Evolutionary conservation across 108 stramenopile species (phyloP), one percentile per base, ranked within the genome.

Genomic region (Epithemia pelagica): DNA sequence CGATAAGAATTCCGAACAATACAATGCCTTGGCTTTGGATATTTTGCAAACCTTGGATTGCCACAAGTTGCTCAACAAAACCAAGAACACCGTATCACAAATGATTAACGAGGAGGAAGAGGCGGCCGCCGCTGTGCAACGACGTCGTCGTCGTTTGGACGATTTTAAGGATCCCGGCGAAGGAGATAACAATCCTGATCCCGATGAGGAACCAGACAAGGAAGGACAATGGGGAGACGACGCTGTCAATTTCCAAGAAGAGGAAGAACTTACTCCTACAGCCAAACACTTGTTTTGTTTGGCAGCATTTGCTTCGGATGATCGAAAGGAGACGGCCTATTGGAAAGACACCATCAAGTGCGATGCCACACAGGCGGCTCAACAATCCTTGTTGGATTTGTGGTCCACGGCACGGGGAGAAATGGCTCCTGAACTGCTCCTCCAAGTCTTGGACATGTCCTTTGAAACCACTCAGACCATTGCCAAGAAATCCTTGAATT

Each of bases 1-100:
- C 61, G 61, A 61, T 27, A 27, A 28, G 29, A 61, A 61, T 27
- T n/a, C 29, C 15, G 73, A 81, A 15, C 31, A 51, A 0, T 66
- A 65, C 57, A 87, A 90, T 80, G 85, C 88, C 64, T 68, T 87
- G 53, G 88, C 88, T 0, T 60, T 77, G 65, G 88, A 90, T 72
- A 79, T 90, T 27, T 64, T 80, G 1, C 37, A 68, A 55, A 70
- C 70, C 3, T 62, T 90, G 46, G 69, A 85, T 55, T 90, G 88
- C 52, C 73, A 78, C 29, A 71, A 74, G 23, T 54, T 86, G 32
- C 78, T 83, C 54, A 76, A 86, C 24, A 66, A 81, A 62, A 59
- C 81, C 65, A 46, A 74, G 70, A 73, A 62, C 67, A 28, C 54
- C 59, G 22, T 26, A 71, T 0, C 51, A 74, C 54, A 69, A 78